A percentile compares a stretch with the other conserved stretches of the same genome.
Evolutionary conservation across 257 asterid species (phyloP).

Genomic region (Solanum pennellii): DNA sequence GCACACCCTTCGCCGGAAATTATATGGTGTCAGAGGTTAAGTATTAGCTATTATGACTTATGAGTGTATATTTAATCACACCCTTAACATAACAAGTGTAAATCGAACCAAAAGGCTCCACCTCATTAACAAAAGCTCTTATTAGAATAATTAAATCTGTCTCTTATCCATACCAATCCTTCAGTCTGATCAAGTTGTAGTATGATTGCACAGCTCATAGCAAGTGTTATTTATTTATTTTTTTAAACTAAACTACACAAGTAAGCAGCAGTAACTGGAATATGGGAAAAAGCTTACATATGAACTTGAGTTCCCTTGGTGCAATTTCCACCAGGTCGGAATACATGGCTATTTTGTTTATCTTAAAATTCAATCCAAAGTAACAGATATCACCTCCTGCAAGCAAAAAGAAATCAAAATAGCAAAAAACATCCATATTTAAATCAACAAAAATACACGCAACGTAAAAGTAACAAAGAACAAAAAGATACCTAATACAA

Average conservation of each 20-base stretch:
- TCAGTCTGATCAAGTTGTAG: background rate
- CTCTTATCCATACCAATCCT: background rate
- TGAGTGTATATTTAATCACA: background rate
- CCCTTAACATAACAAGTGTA: background rate
- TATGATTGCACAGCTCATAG: background rate
- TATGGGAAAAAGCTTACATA: slow-evolving; percentile 3
- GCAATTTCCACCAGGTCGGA: slow-evolving; percentile 23
- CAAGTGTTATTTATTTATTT: background rate
- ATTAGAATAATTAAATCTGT: background rate
- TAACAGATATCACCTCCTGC: slow-evolving; percentile 5
- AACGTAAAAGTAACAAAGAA: background rate
- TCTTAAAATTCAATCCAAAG: background rate
- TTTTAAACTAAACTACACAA: background rate
- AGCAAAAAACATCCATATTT: background rate
- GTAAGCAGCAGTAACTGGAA: background rate
- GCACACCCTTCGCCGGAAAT: background rate
- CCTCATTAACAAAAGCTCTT: background rate
- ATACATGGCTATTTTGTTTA: slow-evolving; percentile 14
- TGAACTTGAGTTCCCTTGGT: slow-evolving; percentile 25
- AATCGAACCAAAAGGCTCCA: background rate
- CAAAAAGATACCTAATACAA: background rate
- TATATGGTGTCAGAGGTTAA: background rate
- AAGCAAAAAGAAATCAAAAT: background rate
- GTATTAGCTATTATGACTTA: background rate
- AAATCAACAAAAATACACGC: background rate